Base-by-base conservation (phyloP, 2,329 filamentous ascomycete species). In the Chaetothyriales sp. region DNA sequence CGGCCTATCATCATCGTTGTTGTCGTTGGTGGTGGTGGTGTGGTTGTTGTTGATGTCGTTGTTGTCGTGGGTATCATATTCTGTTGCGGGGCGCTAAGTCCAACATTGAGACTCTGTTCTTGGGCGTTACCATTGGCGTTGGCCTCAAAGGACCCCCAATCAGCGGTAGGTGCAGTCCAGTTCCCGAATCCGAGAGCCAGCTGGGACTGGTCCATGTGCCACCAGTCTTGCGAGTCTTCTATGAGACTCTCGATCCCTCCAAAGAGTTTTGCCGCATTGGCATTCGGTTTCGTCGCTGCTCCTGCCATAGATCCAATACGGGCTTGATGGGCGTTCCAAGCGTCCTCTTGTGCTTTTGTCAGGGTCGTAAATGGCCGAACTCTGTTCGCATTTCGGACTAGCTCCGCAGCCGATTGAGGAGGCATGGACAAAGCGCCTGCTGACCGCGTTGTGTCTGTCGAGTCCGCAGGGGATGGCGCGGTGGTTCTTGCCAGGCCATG, bases 141-240 rank as follows among this genome's bases (percentile, higher is more conserved):
- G n/a, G 56, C 28, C 25, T 55, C 54, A 22, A 60, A 48, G 9
- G 44, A 53, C 3, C 48, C 48, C 56, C 57, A 60, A 28, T 59
- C 58, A 25, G 49, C 22, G 3, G 36, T 52, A 4, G 56, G 50
- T 2, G 61, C 62, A 18, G 55, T 59, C 79, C 80, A 84, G 50
- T 79, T 80, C 22, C 76, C 80, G 55, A 83, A 77, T 1, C 79
- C 80, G 3, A 75, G 63, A 0, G 76, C 78, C 3, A 83, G 65
- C 47, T 76, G 74, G 18, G 70, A 73, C 58, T 83, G 79, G 59
- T 84, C 80, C 36, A 73, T 68, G 49, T 80, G 70, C 71, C 78
- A 81, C 77, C 76, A 80, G 57, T 83, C 76, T 53, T 81, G 78
- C 46, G 75, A 77, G 47, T 83, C 79, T 45, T 77, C 73, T 2